Evolutionary conservation across 352 stramenopile genomes (phyloP).

Genomic region (Globisporangium middletonii): DNA sequence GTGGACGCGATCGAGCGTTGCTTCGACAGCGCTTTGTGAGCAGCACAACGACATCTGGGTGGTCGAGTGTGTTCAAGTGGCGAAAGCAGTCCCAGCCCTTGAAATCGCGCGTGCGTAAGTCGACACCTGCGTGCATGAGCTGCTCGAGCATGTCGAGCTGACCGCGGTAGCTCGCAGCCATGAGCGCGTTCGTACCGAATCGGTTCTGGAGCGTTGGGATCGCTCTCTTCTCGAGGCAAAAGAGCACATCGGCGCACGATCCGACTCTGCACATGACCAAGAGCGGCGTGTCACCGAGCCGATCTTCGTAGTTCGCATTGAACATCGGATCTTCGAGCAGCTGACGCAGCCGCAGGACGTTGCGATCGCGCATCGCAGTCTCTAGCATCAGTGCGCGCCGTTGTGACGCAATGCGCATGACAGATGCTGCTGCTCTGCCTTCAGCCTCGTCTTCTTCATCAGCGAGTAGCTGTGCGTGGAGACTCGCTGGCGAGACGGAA

Average conservation of each 20-base stretch:
- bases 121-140: constrained; percentile 28
- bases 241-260: constrained; percentile 26
- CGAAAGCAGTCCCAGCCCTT: constrained; percentile 27
- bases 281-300: constrained; percentile 33
- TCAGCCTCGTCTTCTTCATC: constrained; percentile 26
- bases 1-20: neutral
- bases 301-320: constrained; percentile 48
- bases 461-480: constrained; percentile 32
- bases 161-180: constrained; percentile 37
- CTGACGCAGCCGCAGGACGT: constrained; percentile 27
- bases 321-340: constrained; percentile 25
- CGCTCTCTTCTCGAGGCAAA: constrained; percentile 31
- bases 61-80: constrained; percentile 37
- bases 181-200: constrained; percentile 35
- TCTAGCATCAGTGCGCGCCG: constrained; percentile 27
- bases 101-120: constrained; percentile 40
- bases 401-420: constrained; percentile 5
- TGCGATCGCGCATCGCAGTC: constrained; percentile 20
- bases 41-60: constrained; percentile 32
- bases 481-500: constrained; percentile 10
- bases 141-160: constrained; percentile 29
- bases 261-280: constrained; percentile 24
- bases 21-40: constrained; percentile 19
- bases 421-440: constrained; percentile 2
- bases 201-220: constrained; percentile 43